A percentile compares a stretch with the other conserved stretches of the same genome.
phyloP scores from a whole-genome alignment of 208 protist genomes.

The Trypanosoma platydactyli region DNA sequence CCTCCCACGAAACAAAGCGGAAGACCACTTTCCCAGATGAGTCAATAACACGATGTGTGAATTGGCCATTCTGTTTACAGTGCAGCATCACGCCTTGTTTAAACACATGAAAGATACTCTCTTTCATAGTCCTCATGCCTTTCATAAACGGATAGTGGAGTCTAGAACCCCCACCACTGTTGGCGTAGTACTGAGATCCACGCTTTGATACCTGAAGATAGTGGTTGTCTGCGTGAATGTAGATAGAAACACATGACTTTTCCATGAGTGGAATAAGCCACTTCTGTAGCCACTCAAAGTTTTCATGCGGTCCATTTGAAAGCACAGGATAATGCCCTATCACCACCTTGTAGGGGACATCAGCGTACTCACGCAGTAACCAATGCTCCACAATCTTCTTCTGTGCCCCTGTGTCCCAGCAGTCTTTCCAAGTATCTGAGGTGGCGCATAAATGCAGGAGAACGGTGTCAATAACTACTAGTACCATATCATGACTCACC shows the following conservation, averaged over 20 bases:
- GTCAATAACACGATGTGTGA: slow-evolving; percentile 26
- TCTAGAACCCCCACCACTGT: slow-evolving; percentile 42
- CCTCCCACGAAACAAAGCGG: slow-evolving; percentile 9
- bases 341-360: slow-evolving; percentile 36
- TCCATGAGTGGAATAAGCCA: slow-evolving; percentile 39
- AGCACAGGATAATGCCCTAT: slow-evolving; percentile 54
- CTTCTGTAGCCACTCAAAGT: slow-evolving; percentile 34
- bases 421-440: neutral
- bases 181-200: slow-evolving; percentile 40
- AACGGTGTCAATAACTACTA: slow-evolving; percentile 38
- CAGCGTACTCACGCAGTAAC: slow-evolving; percentile 25
- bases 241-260: slow-evolving; percentile 29
- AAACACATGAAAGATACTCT: slow-evolving; percentile 30
- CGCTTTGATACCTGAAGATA: slow-evolving; percentile 45
- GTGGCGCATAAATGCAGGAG: slow-evolving; percentile 31
- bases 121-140: slow-evolving; percentile 1
- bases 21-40: slow-evolving; percentile 17
- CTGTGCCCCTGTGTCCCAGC: slow-evolving; percentile 35
- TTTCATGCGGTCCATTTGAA: slow-evolving; percentile 40
- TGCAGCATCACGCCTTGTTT: slow-evolving; percentile 28
- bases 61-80: slow-evolving; percentile 19
- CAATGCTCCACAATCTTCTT: slow-evolving; percentile 28
- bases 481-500: slow-evolving; percentile 25
- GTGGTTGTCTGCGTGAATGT: slow-evolving; percentile 57
- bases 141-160: slow-evolving; percentile 24